Conservation (phyloP, 2,329 filamentous ascomycete genomes). For the Trichoderma lentiforme region DNA sequence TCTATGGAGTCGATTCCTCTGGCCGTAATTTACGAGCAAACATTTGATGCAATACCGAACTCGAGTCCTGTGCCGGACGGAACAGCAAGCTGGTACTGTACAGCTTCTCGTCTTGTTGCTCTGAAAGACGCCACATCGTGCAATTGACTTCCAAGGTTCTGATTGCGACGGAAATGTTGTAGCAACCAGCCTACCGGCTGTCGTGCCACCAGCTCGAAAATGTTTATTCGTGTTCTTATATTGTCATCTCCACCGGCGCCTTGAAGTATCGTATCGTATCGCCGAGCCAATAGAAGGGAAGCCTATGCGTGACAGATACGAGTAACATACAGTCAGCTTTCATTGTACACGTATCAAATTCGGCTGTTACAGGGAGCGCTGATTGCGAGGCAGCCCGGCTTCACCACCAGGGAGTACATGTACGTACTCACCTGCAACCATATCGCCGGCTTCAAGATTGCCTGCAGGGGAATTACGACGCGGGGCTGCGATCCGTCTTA, state of each 20-base stretch:
- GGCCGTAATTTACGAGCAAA: not conserved
- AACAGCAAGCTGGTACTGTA: not conserved
- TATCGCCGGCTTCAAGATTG: not conserved
- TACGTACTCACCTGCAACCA: not conserved
- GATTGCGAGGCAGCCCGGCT: conserved; percentile 5
- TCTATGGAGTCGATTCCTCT: not conserved
- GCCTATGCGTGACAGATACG: not conserved
- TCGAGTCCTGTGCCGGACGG: not conserved
- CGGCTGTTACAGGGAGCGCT: not conserved
- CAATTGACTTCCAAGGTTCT: not conserved
- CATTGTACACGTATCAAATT: not conserved
- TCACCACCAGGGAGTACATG: not conserved
- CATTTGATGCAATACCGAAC: not conserved
- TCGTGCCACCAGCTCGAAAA: not conserved
- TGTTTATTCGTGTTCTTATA: not conserved
- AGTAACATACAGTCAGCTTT: not conserved
- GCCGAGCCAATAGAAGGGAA: not conserved
- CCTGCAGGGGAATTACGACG: not conserved
- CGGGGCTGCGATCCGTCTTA: not conserved
- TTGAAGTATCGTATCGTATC: not conserved
- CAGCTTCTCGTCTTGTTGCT: not conserved
- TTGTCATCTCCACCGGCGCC: conserved; percentile 1
- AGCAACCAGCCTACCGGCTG: not conserved
- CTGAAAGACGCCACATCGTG: not conserved
- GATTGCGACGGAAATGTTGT: not conserved